Evolutionary conservation across 371 early-diverging fungal species (phyloP), one percentile per base, ranked within the genome.

Genomic region (Lichtheimia corymbifera): DNA sequence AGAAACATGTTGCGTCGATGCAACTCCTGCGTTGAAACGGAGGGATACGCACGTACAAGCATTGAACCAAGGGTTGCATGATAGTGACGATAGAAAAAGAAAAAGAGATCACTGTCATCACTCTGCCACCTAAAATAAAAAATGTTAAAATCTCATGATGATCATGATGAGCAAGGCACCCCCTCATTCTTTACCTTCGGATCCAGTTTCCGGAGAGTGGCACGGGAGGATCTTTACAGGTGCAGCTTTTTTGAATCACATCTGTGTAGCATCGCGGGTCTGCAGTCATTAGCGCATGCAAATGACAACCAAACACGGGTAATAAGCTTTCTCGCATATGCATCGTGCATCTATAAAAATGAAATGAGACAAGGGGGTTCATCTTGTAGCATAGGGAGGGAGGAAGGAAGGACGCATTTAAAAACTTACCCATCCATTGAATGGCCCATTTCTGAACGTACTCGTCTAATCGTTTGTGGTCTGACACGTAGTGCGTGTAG

Each of bases 61-160:
- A 35, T 35, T 35, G 35, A 35, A 11, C 65, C 63, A 11, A 85
- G 62, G 15, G 67, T 65, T 14, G 68, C 56, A 61, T 86, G 84
- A 51, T 86, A 86, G 45, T 79, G 78, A 14, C 76, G 72, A 59
- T 83, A 86, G 62, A 86, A 86, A 15, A 79, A 67, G 56, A 84
- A 81, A 55, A 83, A 86, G 6, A 86, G 60, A 42, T 81, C 84
- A 30, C 84, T 81, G 50, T 86, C 86, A 25, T 82, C 82, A 27
- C 80, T 82, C 49, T 80, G 76, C 86, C 86, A 80, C 59, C 80
- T 76, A 44, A 15, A 3, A 22, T 15, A 45, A 4, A 28, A 7
- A 35, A 35, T 1, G 9, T 9, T 9, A 9, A 9, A 35, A 11
- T 35, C 35, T 35, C 35, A 9, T 35, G 35, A 35, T 35, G 35